Conservation (phyloP, 2,329 filamentous ascomycete genomes). For the Dothideomycetes sp. region DNA sequence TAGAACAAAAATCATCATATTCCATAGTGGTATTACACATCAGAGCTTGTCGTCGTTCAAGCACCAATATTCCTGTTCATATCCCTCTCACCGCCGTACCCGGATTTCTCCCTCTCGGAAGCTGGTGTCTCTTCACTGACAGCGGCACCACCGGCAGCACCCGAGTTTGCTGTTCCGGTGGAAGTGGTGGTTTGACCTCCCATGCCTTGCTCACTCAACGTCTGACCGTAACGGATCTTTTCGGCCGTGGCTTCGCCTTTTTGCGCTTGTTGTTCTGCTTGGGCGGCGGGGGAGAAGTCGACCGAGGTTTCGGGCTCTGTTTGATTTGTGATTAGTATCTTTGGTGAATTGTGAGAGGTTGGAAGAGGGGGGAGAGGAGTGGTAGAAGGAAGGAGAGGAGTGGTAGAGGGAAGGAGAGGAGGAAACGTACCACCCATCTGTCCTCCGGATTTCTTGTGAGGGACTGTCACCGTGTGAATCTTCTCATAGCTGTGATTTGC, state of each 20-base stretch:
- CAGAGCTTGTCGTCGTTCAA: too few species aligned
- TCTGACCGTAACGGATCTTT: conserved; percentile 48
- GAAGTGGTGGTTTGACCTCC: conserved; percentile 42
- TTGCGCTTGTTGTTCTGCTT: conserved; percentile 27
- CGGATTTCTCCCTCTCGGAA: conserved; percentile 38
- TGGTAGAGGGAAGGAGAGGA: conserved; percentile 3
- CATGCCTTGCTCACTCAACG: conserved; percentile 46
- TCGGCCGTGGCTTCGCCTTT: conserved; percentile 39
- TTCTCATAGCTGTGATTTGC: conserved; percentile 46
- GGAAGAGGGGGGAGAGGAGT: conserved; percentile 10
- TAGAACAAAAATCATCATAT: too few species aligned
- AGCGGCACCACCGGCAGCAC: conserved; percentile 28
- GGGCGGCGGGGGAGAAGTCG: conserved; percentile 21
- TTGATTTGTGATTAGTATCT: conserved; percentile 13
- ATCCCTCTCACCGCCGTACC: conserved; percentile 44
- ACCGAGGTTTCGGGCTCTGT: conserved; percentile 24
- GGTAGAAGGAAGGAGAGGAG: not conserved
- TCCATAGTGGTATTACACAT: too few species aligned
- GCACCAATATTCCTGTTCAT: conserved; percentile 43
- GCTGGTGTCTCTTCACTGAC: conserved; percentile 19
- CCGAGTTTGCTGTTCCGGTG: conserved; percentile 28
- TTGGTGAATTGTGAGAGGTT: conserved; percentile 6
- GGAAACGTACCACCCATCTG: conserved; percentile 43
- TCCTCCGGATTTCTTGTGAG: conserved; percentile 46
- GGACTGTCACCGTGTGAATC: conserved; percentile 40